These are phyloP conservation scores for Phyllosticta citrichinensis DNA, from an alignment of 2,329 filamentous ascomycete species.

Conservation along the genomic window DNA sequence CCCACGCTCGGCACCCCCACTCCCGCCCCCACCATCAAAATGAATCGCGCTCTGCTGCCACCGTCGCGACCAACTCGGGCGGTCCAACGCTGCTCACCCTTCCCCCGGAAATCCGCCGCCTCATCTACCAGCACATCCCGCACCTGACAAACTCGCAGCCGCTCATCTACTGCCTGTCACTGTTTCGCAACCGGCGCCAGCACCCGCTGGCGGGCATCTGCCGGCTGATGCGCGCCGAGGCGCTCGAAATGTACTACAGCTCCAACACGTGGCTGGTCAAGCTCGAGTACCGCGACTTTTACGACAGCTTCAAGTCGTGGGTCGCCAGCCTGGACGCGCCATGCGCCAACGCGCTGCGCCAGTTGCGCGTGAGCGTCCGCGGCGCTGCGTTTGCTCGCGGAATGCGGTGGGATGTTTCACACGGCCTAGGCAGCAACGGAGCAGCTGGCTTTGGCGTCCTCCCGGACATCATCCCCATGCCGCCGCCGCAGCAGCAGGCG, in stretches of 20 bases:
- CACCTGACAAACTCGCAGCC: constrained; percentile 24
- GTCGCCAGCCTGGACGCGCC: constrained; percentile 24
- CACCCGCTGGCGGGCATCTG: constrained; percentile 28
- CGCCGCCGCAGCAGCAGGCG: constrained; percentile 1
- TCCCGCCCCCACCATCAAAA: background rate
- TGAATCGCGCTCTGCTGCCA: background rate
- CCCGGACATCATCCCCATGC: background rate
- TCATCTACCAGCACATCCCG: constrained; percentile 28
- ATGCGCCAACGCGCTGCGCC: constrained; percentile 20
- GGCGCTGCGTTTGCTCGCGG: constrained; percentile 24
- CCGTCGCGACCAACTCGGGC: background rate
- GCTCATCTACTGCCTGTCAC: constrained; percentile 32
- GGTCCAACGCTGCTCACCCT: constrained; percentile 23
- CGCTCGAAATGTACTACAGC: constrained; percentile 30
- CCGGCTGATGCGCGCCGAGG: constrained; percentile 25
- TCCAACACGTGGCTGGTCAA: constrained; percentile 32
- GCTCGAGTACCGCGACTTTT: constrained; percentile 30
- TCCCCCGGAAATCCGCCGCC: constrained; percentile 26
- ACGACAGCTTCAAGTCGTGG: constrained; percentile 30
- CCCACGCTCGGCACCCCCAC: background rate
- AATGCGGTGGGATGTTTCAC: constrained; percentile 15
- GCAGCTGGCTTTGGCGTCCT: background rate
- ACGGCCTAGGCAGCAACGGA: background rate
- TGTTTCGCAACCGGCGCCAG: constrained; percentile 26
- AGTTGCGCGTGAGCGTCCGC: constrained; percentile 24